Conservation (phyloP, 331 rosid genomes). For the Telfairia occidentalis region DNA sequence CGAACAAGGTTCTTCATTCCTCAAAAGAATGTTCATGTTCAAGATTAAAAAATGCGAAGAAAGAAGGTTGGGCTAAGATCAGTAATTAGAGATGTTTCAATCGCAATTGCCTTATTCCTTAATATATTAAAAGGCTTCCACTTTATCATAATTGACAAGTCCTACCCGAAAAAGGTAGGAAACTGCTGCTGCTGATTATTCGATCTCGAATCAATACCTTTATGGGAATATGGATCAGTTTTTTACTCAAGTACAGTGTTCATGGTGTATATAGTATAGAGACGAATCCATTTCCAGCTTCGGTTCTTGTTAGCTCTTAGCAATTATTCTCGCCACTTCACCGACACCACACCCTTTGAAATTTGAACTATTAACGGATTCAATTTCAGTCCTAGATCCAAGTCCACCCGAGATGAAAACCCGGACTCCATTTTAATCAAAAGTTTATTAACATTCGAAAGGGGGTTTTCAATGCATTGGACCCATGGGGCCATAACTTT, state of each 20-base stretch:
- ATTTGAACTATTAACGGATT: not conserved
- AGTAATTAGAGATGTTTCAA: not conserved
- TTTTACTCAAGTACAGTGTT: not conserved
- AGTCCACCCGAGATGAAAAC: not conserved
- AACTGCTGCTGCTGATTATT: not conserved
- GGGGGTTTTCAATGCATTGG: not conserved
- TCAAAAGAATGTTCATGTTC: not conserved
- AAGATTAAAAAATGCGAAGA: not conserved
- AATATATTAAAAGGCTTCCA: not conserved
- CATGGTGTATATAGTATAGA: not conserved
- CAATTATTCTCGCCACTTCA: not conserved
- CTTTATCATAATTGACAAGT: not conserved
- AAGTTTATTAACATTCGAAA: not conserved
- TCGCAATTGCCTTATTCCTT: not conserved
- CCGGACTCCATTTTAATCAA: not conserved
- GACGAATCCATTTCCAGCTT: not conserved
- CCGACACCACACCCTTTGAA: no score
- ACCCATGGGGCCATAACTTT: not conserved
- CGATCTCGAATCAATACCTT: not conserved
- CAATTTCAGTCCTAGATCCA: no score
- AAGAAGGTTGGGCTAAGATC: no score
- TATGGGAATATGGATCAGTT: not conserved
- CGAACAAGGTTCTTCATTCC: not conserved
- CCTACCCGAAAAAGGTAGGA: not conserved
- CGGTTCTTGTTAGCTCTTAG: not conserved